phyloP scores from a whole-genome alignment of 257 asterid species.

The Solanum rostratum region DNA sequence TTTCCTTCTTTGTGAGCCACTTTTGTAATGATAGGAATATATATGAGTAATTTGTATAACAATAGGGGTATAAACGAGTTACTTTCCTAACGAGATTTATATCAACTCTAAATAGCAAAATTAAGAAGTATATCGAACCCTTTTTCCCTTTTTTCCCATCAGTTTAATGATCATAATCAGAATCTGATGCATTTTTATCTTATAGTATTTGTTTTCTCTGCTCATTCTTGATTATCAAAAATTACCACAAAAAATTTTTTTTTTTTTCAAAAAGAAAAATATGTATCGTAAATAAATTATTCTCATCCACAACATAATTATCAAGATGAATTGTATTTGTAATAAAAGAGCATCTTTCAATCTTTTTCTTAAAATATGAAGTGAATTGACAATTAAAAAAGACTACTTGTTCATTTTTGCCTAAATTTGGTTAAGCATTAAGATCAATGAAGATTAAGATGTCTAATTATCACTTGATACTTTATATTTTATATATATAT shows the following conservation, averaged over 20 bases:
- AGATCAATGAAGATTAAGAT: slow-evolving; percentile 11
- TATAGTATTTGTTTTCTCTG: background rate
- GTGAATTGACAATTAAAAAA: slow-evolving; percentile 11
- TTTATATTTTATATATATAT: too few species aligned
- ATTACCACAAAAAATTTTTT: background rate
- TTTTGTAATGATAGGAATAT: too few species aligned
- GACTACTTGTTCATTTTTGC: slow-evolving; percentile 10
- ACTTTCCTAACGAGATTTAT: too few species aligned
- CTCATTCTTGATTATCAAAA: background rate
- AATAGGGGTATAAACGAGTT: too few species aligned
- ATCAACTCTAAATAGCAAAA: too few species aligned
- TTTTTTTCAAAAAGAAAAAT: background rate
- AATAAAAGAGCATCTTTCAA: slow-evolving; percentile 9
- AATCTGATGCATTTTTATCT: background rate
- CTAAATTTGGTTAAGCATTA: slow-evolving; percentile 29
- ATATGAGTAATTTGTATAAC: too few species aligned
- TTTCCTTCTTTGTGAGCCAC: too few species aligned
- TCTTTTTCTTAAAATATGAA: slow-evolving; percentile 4
- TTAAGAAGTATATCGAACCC: too few species aligned
- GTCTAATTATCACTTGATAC: background rate
- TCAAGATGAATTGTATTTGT: background rate
- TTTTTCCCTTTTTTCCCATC: background rate
- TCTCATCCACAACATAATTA: background rate
- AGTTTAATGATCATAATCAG: background rate
- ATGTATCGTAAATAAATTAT: background rate